Conservation (phyloP, 345 rosid genomes). For the Noccaea caerulescens region DNA sequence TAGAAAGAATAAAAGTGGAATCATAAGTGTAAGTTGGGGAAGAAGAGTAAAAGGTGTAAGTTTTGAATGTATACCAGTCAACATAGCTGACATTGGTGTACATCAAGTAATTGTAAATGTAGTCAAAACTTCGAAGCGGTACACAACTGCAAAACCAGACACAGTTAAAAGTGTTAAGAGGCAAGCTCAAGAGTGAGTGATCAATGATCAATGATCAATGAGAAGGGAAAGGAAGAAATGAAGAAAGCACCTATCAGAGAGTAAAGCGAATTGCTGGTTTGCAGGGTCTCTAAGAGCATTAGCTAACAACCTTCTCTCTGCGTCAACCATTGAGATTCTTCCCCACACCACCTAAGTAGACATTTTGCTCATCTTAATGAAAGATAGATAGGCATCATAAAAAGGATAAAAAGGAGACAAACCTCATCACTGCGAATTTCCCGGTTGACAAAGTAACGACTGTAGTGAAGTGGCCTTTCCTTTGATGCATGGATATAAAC, state of each 20-base stretch:
- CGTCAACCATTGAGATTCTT: slow-evolving; percentile 70
- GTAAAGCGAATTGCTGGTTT: slow-evolving; percentile 67
- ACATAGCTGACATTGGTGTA: slow-evolving; percentile 81
- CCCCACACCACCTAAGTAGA: slow-evolving; percentile 65
- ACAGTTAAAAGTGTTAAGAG: slow-evolving; percentile 22
- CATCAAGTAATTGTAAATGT: slow-evolving; percentile 84
- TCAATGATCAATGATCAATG: slow-evolving; percentile 13
- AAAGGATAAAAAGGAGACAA: slow-evolving; percentile 8
- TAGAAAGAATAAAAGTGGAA: too few species aligned
- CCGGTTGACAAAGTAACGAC: slow-evolving; percentile 59
- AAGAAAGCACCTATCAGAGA: slow-evolving; percentile 61
- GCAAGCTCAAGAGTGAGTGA: not conserved
- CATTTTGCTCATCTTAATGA: not conserved
- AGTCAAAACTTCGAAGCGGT: slow-evolving; percentile 85
- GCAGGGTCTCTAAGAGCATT: slow-evolving; percentile 64
- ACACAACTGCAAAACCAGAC: slow-evolving; percentile 71
- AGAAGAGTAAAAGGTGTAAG: slow-evolving; percentile 9
- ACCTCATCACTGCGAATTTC: slow-evolving; percentile 73
- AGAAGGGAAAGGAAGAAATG: not conserved
- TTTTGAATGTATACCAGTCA: too few species aligned
- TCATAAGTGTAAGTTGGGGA: not conserved
- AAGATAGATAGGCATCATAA: too few species aligned
- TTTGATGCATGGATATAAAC: slow-evolving; percentile 74
- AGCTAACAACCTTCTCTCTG: slow-evolving; percentile 61
- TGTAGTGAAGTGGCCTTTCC: slow-evolving; percentile 55